phyloP scores from a whole-genome alignment of 139 green algal genomes.

The Trebouxia sp. region DNA sequence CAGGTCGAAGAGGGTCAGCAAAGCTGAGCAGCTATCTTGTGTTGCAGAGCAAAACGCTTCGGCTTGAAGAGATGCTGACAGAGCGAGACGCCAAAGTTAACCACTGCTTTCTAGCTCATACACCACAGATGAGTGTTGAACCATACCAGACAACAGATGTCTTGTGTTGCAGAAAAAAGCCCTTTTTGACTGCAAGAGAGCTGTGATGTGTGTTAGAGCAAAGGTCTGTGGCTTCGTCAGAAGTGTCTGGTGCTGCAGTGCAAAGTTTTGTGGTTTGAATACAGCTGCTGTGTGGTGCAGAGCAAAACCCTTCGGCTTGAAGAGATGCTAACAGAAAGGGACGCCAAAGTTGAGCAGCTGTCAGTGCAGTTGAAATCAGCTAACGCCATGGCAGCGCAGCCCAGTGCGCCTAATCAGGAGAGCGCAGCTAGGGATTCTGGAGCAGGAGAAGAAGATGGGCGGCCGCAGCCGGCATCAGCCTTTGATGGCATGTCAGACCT shows the following conservation, averaged over 20 bases:
- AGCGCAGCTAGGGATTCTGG: neutral
- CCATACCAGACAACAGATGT: too few relatives aligned
- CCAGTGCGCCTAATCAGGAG: neutral
- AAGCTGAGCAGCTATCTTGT: too few relatives aligned
- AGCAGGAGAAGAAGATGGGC: neutral
- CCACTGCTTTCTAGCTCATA: too few relatives aligned
- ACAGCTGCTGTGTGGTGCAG: neutral
- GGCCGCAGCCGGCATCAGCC: neutral
- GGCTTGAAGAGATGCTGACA: slow-evolving; percentile 8
- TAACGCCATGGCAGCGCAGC: neutral
- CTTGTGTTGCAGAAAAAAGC: too few relatives aligned
- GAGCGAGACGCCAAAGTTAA: slow-evolving; percentile 16
- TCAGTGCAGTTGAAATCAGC: neutral
- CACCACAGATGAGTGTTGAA: too few relatives aligned
- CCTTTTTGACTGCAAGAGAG: too few relatives aligned
- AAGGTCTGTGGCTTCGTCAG: too few relatives aligned
- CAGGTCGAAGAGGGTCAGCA: too few relatives aligned
- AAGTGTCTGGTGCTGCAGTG: too few relatives aligned
- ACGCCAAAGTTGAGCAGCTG: neutral
- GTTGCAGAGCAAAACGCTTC: slow-evolving; percentile 8
- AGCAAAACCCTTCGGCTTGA: neutral
- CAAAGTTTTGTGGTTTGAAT: too few relatives aligned
- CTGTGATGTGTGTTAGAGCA: too few relatives aligned
- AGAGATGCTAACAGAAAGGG: slow-evolving; percentile 21
- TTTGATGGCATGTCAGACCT: slow-evolving; percentile 34